Conservation (phyloP, 106 monocot genomes). For the Allium fistulosum region DNA sequence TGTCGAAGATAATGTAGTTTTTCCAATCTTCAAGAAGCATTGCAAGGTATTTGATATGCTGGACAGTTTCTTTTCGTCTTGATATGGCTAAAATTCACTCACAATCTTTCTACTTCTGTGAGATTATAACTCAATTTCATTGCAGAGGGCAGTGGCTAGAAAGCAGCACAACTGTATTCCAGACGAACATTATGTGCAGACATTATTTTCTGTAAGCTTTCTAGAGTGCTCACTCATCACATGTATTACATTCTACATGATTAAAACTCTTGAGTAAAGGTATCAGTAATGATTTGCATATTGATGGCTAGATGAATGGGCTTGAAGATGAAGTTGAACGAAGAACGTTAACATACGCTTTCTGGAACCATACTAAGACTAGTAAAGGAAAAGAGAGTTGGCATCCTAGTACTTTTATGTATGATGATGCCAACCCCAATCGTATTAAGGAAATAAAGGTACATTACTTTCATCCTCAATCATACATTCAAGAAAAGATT, state of each 20-base stretch:
- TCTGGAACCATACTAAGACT: constrained; percentile 59
- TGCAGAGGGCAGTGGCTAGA: constrained; percentile 36
- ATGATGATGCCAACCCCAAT: constrained; percentile 46
- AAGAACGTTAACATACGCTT: constrained; percentile 80
- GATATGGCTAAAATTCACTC: not conserved
- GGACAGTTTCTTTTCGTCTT: not conserved
- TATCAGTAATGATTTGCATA: not conserved
- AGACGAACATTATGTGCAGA: constrained; percentile 95
- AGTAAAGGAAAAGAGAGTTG: constrained; percentile 53
- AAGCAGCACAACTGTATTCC: constrained; percentile 77
- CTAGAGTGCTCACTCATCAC: not conserved
- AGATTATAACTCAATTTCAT: not conserved
- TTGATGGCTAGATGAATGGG: constrained; percentile 44
- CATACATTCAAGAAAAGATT: too few relatives aligned
- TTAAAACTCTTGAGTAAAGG: too few relatives aligned
- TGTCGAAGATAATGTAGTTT: constrained; percentile 45
- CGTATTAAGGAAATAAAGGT: constrained; percentile 75
- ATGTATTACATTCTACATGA: too few relatives aligned
- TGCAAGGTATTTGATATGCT: constrained; percentile 64
- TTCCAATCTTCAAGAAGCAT: constrained; percentile 66
- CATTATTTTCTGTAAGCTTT: constrained; percentile 82
- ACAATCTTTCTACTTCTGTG: not conserved
- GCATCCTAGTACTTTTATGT: constrained; percentile 86
- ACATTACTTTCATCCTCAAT: not conserved
- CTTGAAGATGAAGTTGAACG: constrained; percentile 77